phyloP scores from a whole-genome alignment of 495 filamentous ascomycete genomes.

The Pyrenopolyporus hunteri region DNA sequence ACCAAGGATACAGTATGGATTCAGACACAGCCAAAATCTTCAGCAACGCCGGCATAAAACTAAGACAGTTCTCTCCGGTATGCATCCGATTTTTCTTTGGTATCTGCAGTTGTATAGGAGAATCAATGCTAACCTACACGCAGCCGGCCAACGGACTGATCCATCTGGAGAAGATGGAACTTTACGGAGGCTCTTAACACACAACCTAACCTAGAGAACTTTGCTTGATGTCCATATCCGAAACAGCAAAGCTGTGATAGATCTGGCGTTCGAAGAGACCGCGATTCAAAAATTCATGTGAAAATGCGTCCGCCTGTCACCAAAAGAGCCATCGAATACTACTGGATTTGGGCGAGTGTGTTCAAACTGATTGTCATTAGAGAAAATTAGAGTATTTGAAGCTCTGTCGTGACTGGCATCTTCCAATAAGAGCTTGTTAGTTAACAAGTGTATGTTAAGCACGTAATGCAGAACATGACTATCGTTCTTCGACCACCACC shows the following conservation, averaged over 20 bases:
- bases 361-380: slow-evolving; percentile 34
- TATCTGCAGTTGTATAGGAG: not conserved
- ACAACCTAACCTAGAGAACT: too few species aligned
- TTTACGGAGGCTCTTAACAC: slow-evolving; percentile 33
- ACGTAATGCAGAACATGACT: slow-evolving; percentile 24
- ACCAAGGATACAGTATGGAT: slow-evolving; percentile 93
- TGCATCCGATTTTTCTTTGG: slow-evolving; percentile 39
- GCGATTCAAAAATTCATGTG: too few species aligned
- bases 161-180: slow-evolving; percentile 55
- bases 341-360: not conserved
- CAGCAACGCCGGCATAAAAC: slow-evolving; percentile 70
- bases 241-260: too few species aligned
- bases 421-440: slow-evolving; percentile 26
- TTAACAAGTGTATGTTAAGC: slow-evolving; percentile 30
- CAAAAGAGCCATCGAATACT: not conserved
- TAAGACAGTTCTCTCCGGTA: slow-evolving; percentile 85
- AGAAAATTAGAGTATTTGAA: slow-evolving; percentile 31
- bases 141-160: slow-evolving; percentile 61
- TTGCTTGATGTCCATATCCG: too few species aligned
- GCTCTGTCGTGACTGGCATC: slow-evolving; percentile 29
- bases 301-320: too few species aligned
- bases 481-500: slow-evolving; percentile 16
- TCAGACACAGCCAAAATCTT: slow-evolving; percentile 80
- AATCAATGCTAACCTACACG: slow-evolving; percentile 6
- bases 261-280: too few species aligned